A percentile compares a stretch with the other conserved stretches of the same genome.
These are phyloP conservation scores for Quercus engelmannii DNA, from an alignment of 306 rosid species.

Conservation along the genomic window DNA sequence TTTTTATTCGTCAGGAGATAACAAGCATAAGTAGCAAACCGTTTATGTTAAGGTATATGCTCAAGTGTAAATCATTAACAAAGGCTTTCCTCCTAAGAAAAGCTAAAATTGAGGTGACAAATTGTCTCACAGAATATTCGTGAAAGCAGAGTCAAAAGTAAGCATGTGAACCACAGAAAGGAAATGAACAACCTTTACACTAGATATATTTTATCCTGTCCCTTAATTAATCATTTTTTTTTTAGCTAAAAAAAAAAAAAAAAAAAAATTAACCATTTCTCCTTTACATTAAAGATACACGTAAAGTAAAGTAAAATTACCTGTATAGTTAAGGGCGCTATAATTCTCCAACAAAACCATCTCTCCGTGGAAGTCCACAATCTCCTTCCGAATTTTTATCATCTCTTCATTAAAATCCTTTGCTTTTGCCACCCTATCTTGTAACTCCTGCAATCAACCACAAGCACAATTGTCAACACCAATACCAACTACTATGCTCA, in stretches of 20 bases:
- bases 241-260: no score
- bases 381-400: conserved; percentile 77
- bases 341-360: conserved; percentile 97
- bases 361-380: conserved; percentile 98
- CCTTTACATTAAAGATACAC: neutral
- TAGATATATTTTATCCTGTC: neutral
- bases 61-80: neutral
- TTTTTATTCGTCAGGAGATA: no score
- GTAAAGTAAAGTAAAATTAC: conserved; percentile 21
- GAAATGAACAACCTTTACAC: neutral
- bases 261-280: no score
- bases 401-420: conserved; percentile 67
- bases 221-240: neutral
- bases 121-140: neutral
- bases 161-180: neutral
- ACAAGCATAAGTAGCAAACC: no score
- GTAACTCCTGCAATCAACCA: conserved; percentile 71
- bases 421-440: conserved; percentile 79
- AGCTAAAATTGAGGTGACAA: neutral
- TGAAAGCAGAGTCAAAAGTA: neutral
- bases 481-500: no score
- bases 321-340: conserved; percentile 97
- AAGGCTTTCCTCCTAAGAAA: neutral
- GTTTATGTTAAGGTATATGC: neutral
- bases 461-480: conserved; percentile 1